Evolutionary conservation across 2,329 filamentous ascomycete species (phyloP).

Genomic region (Botrytis porri): DNA sequence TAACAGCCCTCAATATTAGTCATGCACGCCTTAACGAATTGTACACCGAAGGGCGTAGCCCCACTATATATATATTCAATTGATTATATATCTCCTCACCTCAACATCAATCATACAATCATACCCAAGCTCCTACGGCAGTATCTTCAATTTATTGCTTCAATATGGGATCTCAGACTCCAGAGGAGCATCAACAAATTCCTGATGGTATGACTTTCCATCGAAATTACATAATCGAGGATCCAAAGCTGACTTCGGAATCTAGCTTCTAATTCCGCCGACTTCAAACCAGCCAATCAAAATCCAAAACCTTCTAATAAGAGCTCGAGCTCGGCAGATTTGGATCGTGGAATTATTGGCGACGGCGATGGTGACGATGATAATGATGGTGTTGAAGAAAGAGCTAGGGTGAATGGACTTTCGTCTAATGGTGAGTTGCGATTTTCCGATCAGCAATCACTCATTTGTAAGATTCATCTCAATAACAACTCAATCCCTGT

Average conservation of each 20-base stretch:
- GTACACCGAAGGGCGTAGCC: background rate
- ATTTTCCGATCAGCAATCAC: background rate
- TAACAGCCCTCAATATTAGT: background rate
- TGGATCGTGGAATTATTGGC: slow-evolving; percentile 30
- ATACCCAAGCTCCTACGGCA: background rate
- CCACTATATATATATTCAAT: background rate
- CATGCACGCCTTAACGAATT: background rate
- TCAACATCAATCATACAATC: background rate
- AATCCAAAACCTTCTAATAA: slow-evolving; percentile 17
- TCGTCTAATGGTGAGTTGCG: slow-evolving; percentile 23
- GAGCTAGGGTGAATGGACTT: slow-evolving; percentile 22
- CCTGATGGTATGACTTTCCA: slow-evolving; percentile 25
- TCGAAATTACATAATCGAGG: background rate
- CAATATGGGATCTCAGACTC: slow-evolving; percentile 13
- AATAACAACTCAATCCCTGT: slow-evolving; percentile 5
- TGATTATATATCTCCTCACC: background rate
- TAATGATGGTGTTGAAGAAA: slow-evolving; percentile 25
- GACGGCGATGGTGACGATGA: slow-evolving; percentile 29
- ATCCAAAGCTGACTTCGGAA: slow-evolving; percentile 9
- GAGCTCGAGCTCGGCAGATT: slow-evolving; percentile 28
- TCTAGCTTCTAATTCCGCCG: slow-evolving; percentile 26
- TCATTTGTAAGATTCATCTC: background rate
- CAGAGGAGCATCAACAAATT: slow-evolving; percentile 11
- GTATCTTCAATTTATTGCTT: background rate
- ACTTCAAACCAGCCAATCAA: slow-evolving; percentile 25